Evolutionary conservation across 1,284 basidiomycete genomes (phyloP).

Genomic region (Pterulicium gracile): DNA sequence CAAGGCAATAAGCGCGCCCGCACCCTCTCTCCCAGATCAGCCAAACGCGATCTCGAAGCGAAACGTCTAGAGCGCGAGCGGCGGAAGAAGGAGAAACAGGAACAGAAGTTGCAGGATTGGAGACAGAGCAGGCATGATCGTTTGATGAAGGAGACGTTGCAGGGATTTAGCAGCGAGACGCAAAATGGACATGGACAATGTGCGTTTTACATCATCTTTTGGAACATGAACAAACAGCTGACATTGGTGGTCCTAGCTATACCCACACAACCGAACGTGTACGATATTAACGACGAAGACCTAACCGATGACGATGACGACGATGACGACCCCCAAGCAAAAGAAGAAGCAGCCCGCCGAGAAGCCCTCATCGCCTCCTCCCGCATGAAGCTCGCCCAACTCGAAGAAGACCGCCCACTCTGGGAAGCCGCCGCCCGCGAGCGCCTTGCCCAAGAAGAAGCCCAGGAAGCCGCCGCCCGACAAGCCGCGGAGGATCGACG

Average conservation of each 20-base stretch:
- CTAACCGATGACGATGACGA: conserved; percentile 8
- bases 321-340: conserved; percentile 20
- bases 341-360: too few species aligned
- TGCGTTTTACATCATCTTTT: not conserved
- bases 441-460: conserved; percentile 32
- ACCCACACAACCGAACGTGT: conserved; percentile 3
- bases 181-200: conserved; percentile 5
- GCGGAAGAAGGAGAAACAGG: conserved; percentile 26
- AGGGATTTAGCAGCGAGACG: conserved; percentile 18
- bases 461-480: conserved; percentile 31
- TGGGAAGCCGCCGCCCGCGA: conserved; percentile 44
- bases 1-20: conserved; percentile 35
- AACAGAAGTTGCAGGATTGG: conserved; percentile 24
- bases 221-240: conserved; percentile 3
- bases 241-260: not conserved
- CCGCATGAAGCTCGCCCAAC: conserved; percentile 52
- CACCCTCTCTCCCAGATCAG: conserved; percentile 30
- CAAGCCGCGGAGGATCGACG: conserved; percentile 24
- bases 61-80: conserved; percentile 27
- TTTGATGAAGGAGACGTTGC: conserved; percentile 30
- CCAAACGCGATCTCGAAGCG: conserved; percentile 25
- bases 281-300: conserved; percentile 12
- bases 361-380: conserved; percentile 55
- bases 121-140: conserved; percentile 24
- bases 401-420: conserved; percentile 52